These are phyloP conservation scores for Leccinum subrobustum DNA, from an alignment of 1,284 basidiomycete genomes.

Conservation along the genomic window DNA sequence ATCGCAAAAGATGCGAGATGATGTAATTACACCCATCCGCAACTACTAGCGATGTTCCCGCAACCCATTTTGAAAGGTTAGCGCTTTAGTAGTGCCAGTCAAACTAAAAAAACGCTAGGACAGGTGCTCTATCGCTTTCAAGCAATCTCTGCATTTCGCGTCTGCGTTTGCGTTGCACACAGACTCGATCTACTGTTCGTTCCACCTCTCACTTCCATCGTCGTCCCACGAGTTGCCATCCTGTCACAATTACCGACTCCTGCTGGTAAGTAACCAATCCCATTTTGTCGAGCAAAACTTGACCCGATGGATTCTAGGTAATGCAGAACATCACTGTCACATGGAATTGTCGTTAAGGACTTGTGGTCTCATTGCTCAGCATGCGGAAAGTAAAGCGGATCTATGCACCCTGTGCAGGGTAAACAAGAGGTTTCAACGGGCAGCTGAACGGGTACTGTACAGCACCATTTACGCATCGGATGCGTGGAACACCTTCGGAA, in stretches of 20 bases:
- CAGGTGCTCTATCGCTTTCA: not conserved
- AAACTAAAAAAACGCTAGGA: slow-evolving; percentile 17
- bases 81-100: not conserved
- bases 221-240: not conserved
- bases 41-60: slow-evolving; percentile 4
- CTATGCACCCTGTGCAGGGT: slow-evolving; percentile 55
- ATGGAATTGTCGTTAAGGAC: slow-evolving; percentile 61
- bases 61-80: slow-evolving; percentile 14
- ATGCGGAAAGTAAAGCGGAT: slow-evolving; percentile 50
- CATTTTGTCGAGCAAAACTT: not conserved
- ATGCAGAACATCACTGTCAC: slow-evolving; percentile 19
- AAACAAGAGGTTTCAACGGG: slow-evolving; percentile 50
- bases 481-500: slow-evolving; percentile 35
- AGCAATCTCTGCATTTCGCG: not conserved
- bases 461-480: slow-evolving; percentile 51
- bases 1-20: slow-evolving; percentile 3
- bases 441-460: slow-evolving; percentile 58
- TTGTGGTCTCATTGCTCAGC: slow-evolving; percentile 52
- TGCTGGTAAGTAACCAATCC: slow-evolving; percentile 11
- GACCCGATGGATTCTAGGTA: slow-evolving; percentile 10
- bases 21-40: slow-evolving; percentile 21
- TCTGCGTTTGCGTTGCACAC: not conserved
- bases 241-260: not conserved
- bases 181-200: not conserved
- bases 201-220: not conserved